Conservation (phyloP, 75 land plant genomes). For the Isoetes taiwanensis region DNA sequence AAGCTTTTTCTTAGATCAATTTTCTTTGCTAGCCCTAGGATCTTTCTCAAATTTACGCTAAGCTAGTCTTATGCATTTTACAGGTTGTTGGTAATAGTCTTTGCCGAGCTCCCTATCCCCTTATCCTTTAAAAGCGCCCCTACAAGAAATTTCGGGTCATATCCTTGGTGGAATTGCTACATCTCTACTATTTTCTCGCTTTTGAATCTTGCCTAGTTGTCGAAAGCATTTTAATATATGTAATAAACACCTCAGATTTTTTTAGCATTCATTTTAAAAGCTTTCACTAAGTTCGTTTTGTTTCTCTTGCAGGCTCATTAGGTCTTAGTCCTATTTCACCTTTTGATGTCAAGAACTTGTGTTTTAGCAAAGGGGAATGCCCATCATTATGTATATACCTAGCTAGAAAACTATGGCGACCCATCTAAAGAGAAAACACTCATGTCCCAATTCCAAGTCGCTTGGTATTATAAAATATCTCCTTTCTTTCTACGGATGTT, state of each 20-base stretch:
- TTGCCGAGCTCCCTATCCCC: no score
- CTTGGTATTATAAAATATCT: neutral
- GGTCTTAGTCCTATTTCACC: neutral
- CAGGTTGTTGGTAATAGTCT: no score
- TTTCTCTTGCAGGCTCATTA: neutral
- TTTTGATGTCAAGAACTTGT: neutral
- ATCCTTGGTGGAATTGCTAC: constrained; percentile 9
- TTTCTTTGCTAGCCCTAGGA: no score
- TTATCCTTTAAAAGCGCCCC: no score
- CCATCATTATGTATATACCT: constrained; percentile 5
- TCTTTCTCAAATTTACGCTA: no score
- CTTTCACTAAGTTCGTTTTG: neutral
- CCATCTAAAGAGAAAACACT: neutral
- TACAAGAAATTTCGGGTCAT: no score
- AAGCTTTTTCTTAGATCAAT: no score
- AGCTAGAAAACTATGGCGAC: neutral
- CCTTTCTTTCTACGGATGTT: no score
- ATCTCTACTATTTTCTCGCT: neutral
- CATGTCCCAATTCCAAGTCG: neutral
- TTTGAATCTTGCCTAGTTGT: constrained; percentile 7
- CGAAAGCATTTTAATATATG: neutral
- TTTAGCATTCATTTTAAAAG: no score
- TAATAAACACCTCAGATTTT: no score
- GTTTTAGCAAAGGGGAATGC: neutral
- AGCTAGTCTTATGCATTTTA: no score